phyloP scores from a whole-genome alignment of 768 basidiomycete species.

The Termitomyces sp. region DNA sequence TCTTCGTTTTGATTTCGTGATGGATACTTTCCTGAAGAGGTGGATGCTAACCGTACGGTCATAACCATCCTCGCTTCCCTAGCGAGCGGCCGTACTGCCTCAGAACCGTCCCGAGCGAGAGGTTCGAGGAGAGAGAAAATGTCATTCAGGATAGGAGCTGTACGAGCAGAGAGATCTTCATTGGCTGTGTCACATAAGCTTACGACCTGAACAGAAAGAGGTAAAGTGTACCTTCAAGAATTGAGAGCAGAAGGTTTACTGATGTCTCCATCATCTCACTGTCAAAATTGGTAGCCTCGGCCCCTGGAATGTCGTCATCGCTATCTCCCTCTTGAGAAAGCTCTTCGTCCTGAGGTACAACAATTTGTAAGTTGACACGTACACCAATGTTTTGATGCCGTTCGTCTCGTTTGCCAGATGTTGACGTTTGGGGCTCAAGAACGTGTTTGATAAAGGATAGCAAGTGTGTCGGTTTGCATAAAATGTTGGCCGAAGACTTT shows the following conservation, averaged over 20 bases:
- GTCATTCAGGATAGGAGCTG: slow-evolving; percentile 59
- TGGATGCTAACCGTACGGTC: slow-evolving; percentile 69
- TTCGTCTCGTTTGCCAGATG: slow-evolving; percentile 21
- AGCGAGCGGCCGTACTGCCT: slow-evolving; percentile 49
- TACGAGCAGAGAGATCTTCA: slow-evolving; percentile 52
- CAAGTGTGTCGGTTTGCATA: slow-evolving; percentile 62
- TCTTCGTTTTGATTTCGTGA: slow-evolving; percentile 28
- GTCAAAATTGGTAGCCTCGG: slow-evolving; percentile 34
- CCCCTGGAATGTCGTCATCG: slow-evolving; percentile 43
- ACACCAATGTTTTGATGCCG: background rate
- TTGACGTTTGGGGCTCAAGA: slow-evolving; percentile 39
- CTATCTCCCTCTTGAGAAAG: slow-evolving; percentile 46
- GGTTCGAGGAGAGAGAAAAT: slow-evolving; percentile 64
- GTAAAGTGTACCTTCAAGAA: slow-evolving; percentile 66
- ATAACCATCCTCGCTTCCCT: slow-evolving; percentile 82
- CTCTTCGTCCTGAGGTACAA: slow-evolving; percentile 30
- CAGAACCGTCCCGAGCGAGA: slow-evolving; percentile 41
- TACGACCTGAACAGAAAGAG: background rate
- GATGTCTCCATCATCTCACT: slow-evolving; percentile 74
- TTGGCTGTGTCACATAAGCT: slow-evolving; percentile 33
- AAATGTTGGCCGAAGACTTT: slow-evolving; percentile 48
- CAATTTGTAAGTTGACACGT: slow-evolving; percentile 25
- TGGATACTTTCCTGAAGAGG: slow-evolving; percentile 29
- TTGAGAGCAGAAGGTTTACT: slow-evolving; percentile 73
- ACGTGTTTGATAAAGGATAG: slow-evolving; percentile 82